Base-by-base conservation (phyloP, 192 early-diverging fungal species). In the Entomortierella chlamydospora region DNA sequence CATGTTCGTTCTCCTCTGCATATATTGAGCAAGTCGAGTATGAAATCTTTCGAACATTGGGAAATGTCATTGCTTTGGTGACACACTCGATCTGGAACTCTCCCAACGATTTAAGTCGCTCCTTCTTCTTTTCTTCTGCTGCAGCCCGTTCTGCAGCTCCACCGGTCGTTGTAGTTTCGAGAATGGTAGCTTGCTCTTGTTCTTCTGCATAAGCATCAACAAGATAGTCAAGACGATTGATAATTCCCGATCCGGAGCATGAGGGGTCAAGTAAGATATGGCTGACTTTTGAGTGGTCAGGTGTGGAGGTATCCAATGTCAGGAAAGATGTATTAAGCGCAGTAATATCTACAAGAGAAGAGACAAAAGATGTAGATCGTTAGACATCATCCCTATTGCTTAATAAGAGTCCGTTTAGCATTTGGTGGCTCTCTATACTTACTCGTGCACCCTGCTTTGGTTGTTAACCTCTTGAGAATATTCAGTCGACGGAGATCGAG, bases 21-120 rank as follows among this genome's bases (percentile, higher is more conserved):
- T 98, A 93, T 51, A 96, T 91, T 8, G 98, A 99, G 78, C 98
- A 99, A 2, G 98, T 99, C 41, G 98, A 99, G 73, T 99, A 99
- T 12, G 91, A 90, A 23, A 99, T 86, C 64, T 88, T 87, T 57
- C 94, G 89, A n/a, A 95, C 92, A 8, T 82, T 84, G 2, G 95
- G 95, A 73, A 98, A 95, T 45, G 86, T 90, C 83, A 95, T 88
- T 15, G 96, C 95, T 68, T 99, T 97, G 64, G 92, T 65, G 12
- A 99, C 81, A 9, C 91, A 87, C 11, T 87, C 83, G 33, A 85
- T 69, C 72, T 99, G 98, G 69, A 99, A 98, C 33, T 96, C 93
- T 1, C 96, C 90, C 45, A 99, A 80, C 18, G 88, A 87, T 25
- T 83, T 52, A 30, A 97, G 78, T 20, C 96, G 90, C 22, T 87